phyloP scores from a whole-genome alignment of 345 rosid genomes.

The Schrenkiella parvula region DNA sequence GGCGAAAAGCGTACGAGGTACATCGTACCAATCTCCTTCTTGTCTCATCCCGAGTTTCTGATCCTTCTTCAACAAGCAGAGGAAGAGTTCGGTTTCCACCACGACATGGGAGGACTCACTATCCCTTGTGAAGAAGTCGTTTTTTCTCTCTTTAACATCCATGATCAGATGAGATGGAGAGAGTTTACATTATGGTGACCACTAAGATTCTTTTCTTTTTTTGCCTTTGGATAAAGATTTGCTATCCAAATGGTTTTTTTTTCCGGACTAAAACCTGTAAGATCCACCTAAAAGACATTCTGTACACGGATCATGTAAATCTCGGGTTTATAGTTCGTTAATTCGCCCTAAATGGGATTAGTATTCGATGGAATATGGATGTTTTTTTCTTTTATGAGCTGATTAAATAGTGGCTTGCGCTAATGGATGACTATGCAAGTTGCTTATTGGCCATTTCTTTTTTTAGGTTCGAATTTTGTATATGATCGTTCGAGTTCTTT shows the following conservation, averaged over 20 bases:
- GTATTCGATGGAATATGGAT: neutral
- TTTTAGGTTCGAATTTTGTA: neutral
- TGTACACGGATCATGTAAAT: conserved; percentile 31
- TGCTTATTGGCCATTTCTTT: conserved; percentile 7
- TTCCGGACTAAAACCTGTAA: conserved; percentile 25
- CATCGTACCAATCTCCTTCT: conserved; percentile 82
- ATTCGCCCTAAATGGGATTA: conserved; percentile 7
- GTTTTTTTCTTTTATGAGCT: conserved; percentile 4
- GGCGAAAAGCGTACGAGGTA: conserved; percentile 74
- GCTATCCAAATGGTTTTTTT: conserved; percentile 26
- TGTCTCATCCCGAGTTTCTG: conserved; percentile 74
- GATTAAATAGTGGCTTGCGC: conserved; percentile 22
- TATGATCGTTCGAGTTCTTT: conserved; percentile 30
- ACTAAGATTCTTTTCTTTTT: conserved; percentile 20
- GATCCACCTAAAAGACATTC: conserved; percentile 19
- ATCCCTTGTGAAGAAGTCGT: conserved; percentile 93
- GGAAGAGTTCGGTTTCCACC: conserved; percentile 92
- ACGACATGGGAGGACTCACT: conserved; percentile 83
- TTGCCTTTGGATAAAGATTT: conserved; percentile 32
- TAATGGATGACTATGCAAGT: conserved; percentile 16
- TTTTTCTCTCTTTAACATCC: conserved; percentile 30
- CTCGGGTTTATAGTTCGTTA: conserved; percentile 23
- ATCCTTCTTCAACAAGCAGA: conserved; percentile 75
- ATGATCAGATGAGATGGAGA: conserved; percentile 24
- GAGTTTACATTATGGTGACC: conserved; percentile 8